Percentiles rank a stretch among this genome's conserved stretches.
phyloP scores from a whole-genome alignment of 2,329 filamentous ascomycete species.

The Dactylellina drechsleri region DNA sequence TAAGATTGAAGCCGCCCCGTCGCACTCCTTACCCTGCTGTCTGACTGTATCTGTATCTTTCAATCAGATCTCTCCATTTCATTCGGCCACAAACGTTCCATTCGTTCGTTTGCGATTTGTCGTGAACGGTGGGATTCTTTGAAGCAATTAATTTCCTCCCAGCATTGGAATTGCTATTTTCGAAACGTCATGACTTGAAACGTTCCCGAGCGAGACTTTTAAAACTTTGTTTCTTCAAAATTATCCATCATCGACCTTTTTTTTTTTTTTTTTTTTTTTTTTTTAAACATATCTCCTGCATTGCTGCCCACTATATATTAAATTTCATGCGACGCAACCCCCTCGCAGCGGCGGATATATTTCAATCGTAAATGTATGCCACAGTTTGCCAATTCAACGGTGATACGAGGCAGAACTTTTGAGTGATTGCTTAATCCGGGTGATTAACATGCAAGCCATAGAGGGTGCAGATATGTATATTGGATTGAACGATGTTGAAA shows the following conservation, averaged over 20 bases:
- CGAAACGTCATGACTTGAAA: background rate
- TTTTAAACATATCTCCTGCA: conserved; percentile 5
- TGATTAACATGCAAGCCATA: too few species aligned
- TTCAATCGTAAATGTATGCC: background rate
- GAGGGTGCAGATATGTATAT: too few species aligned
- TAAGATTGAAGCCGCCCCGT: conserved; percentile 19
- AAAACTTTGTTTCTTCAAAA: background rate
- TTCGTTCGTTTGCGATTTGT: background rate
- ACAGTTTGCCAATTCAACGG: too few species aligned
- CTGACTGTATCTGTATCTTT: background rate
- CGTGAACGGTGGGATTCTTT: background rate
- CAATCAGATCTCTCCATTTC: conserved; percentile 17
- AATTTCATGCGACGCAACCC: conserved; percentile 5
- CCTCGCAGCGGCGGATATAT: conserved; percentile 11
- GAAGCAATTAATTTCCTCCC: background rate
- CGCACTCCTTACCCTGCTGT: conserved; percentile 12
- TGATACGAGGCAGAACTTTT: too few species aligned
- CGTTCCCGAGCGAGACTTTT: too few species aligned
- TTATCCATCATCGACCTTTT: background rate
- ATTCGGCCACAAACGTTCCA: conserved; percentile 2
- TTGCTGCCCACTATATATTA: background rate
- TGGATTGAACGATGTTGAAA: too few species aligned
- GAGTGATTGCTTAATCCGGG: too few species aligned
- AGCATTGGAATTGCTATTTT: background rate
- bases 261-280: too few species aligned